Base-by-base conservation (phyloP, 2,329 filamentous ascomycete genomes). In the Trichoderma sp. region DNA sequence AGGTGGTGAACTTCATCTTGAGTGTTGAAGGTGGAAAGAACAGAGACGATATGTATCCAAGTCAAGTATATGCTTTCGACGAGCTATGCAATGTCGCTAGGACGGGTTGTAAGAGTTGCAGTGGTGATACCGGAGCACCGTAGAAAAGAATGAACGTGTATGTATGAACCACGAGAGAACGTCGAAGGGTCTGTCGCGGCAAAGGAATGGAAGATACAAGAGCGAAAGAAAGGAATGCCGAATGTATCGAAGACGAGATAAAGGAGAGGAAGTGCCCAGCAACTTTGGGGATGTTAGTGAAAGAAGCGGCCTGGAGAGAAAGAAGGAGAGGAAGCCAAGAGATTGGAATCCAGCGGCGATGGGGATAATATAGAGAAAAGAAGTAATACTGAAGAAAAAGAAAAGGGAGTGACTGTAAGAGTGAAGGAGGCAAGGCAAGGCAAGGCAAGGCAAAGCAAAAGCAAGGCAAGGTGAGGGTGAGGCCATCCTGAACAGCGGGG, bases 261-360 rank as follows among this genome's bases (percentile, higher is more conserved):
- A 76, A 76, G 65, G 74, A 76, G 68, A 73, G 75, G 71, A 77
- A 69, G 72, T 76, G 75, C 72, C 73, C 73, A 76, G 74, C 76
- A 73, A 69, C 67, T 64, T 55, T 51, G 10, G 61, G 65, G 58
- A 63, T 55, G 58, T 67, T 3, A 68, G 65, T 24, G 61, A 70
- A 67, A 58, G 30, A 55, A 69, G 52, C 45, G 63, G 48, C 39
- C 14, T 65, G 45, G 54, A 67, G 67, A 30, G 28, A 30, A 69
- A 68, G 67, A 43, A 62, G 19, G 59, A 67, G 65, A 63, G 67
- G 68, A 68, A 68, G 61, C 69, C 61, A 48, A 24, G 51, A 28
- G 48, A 56, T 51, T 14, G 12, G 17, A 30, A 66, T 17, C 44
- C 41, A 51, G 64, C 64, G 59, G 45, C n/a, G 30, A 51, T 57